These are phyloP conservation scores for Leccinum subtestaceum DNA, from an alignment of 768 basidiomycete species.

Conservation along the genomic window DNA sequence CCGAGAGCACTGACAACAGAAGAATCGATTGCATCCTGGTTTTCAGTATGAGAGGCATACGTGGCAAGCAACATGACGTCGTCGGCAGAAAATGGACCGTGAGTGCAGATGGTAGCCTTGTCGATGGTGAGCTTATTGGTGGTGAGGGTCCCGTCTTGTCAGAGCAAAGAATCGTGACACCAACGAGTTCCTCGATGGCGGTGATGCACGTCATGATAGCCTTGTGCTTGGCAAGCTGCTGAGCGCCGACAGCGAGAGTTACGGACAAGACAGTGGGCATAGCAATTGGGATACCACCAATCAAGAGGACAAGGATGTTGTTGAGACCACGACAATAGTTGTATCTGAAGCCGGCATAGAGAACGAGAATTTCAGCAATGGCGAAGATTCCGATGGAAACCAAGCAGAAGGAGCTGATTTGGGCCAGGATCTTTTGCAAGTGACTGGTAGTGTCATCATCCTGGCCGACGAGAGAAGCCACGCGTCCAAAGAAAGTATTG, in stretches of 20 bases:
- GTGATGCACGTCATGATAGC: slow-evolving; percentile 99
- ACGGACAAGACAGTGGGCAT: slow-evolving; percentile 99
- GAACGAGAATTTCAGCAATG: slow-evolving; percentile 86
- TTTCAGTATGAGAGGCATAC: slow-evolving; percentile 97
- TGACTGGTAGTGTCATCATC: slow-evolving; percentile 98
- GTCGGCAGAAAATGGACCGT: slow-evolving; percentile 83
- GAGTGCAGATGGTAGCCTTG: slow-evolving; percentile 85
- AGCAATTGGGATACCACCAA: slow-evolving; percentile 99
- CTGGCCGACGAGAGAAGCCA: slow-evolving; percentile 94
- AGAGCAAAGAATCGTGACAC: slow-evolving; percentile 97
- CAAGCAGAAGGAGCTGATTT: slow-evolving; percentile 97
- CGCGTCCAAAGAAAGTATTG: slow-evolving; percentile 99
- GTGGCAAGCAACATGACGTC: slow-evolving; percentile 93
- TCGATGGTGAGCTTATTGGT: slow-evolving; percentile 99
- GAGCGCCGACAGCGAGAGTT: slow-evolving; percentile 97
- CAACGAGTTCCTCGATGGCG: slow-evolving; percentile 96
- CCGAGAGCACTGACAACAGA: slow-evolving; percentile 82
- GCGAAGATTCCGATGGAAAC: slow-evolving; percentile 96
- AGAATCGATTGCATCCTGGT: slow-evolving; percentile 95
- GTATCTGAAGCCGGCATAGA: slow-evolving; percentile 92
- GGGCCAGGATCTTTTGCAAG: slow-evolving; percentile 96
- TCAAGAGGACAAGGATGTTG: slow-evolving; percentile 97
- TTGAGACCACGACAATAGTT: slow-evolving; percentile 91
- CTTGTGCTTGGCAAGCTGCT: slow-evolving; percentile 99
- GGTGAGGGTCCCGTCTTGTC: slow-evolving; percentile 98